Evolutionary conservation across 306 rosid species (phyloP).

Genomic region (Cicer arietinum): DNA sequence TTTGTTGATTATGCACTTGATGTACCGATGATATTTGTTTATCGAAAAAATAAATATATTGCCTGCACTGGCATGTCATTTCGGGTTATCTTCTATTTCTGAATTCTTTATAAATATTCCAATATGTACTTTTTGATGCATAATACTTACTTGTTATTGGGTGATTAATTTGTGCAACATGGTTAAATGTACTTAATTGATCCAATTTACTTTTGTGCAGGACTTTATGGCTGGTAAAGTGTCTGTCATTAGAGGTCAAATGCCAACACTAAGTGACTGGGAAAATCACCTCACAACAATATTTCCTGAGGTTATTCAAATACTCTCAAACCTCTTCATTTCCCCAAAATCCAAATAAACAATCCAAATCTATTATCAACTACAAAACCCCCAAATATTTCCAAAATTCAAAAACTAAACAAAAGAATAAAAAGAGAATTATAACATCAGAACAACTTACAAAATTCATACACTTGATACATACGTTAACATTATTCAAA

Average conservation of each 20-base stretch:
- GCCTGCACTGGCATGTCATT: constrained; percentile 79
- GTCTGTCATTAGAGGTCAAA: constrained; percentile 68
- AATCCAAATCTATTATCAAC: too few species aligned
- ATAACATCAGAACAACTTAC: too few species aligned
- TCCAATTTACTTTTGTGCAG: constrained; percentile 52
- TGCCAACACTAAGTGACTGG: constrained; percentile 86
- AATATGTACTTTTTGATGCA: too few species aligned
- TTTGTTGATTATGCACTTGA: constrained; percentile 90
- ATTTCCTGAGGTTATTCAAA: constrained; percentile 68
- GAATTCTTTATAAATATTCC: neutral
- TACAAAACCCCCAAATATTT: too few species aligned
- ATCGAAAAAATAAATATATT: constrained; percentile 71
- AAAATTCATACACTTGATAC: too few species aligned
- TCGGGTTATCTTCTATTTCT: constrained; percentile 64
- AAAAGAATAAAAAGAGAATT: too few species aligned
- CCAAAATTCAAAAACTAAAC: too few species aligned
- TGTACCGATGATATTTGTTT: constrained; percentile 84
- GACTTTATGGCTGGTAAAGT: constrained; percentile 83
- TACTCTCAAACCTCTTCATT: too few species aligned
- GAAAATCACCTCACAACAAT: constrained; percentile 87
- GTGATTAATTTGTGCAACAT: neutral
- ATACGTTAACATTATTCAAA: too few species aligned
- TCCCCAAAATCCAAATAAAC: too few species aligned
- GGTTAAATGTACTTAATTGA: neutral
- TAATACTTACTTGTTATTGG: neutral